Evolutionary conservation across 140 eudicot species (phyloP).

Genomic region (Anethum foeniculum): DNA sequence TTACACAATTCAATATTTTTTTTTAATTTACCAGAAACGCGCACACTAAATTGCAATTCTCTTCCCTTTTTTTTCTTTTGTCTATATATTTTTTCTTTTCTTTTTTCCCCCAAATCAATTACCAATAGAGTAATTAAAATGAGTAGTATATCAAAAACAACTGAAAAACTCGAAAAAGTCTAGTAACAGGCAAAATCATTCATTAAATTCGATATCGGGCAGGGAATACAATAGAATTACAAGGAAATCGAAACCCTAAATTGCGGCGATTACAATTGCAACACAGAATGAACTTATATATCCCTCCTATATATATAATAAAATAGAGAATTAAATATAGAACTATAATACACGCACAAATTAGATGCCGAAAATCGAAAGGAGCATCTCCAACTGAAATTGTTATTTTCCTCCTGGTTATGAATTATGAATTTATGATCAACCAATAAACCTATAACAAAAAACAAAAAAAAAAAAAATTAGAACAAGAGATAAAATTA

Average conservation of each 20-base stretch:
- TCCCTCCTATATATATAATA: background rate
- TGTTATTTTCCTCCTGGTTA: too few species aligned
- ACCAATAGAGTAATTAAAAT: background rate
- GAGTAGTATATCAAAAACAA: background rate
- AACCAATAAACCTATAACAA: too few species aligned
- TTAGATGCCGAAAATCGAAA: too few species aligned
- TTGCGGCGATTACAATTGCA: background rate
- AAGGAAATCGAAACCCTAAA: background rate
- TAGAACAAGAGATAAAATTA: too few species aligned
- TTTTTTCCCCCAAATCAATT: background rate
- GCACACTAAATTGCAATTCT: background rate
- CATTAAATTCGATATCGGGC: constrained; percentile 1
- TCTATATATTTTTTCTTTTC: background rate
- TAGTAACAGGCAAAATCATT: background rate
- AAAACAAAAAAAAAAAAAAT: too few species aligned
- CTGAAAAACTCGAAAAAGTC: background rate
- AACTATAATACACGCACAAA: too few species aligned
- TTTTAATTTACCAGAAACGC: background rate
- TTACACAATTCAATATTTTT: background rate
- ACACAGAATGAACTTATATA: background rate
- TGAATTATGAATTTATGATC: too few species aligned
- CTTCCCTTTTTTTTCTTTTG: background rate
- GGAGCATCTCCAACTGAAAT: too few species aligned
- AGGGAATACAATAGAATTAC: constrained; percentile 1
- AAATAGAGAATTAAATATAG: too few species aligned